These are phyloP conservation scores for Dothistroma septosporum DNA, from an alignment of 2,329 filamentous ascomycete species.

Conservation along the genomic window DNA sequence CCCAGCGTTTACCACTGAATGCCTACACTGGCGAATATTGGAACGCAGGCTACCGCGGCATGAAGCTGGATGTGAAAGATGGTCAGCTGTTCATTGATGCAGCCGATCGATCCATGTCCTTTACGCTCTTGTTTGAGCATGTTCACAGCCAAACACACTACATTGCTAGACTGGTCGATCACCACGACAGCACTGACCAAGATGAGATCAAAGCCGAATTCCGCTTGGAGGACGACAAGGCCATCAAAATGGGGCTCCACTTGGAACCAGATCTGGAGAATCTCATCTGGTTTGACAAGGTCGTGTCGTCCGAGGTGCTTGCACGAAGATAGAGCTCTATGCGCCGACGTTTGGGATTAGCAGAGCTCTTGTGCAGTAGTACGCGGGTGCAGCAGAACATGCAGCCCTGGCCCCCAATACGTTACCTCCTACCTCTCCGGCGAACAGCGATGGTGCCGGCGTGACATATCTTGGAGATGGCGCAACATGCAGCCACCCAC, in stretches of 20 bases:
- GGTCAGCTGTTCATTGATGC: constrained; percentile 33
- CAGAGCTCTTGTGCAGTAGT: not conserved
- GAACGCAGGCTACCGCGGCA: constrained; percentile 29
- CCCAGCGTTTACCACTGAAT: constrained; percentile 19
- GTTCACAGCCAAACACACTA: constrained; percentile 27
- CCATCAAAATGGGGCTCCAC: constrained; percentile 22
- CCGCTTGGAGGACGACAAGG: constrained; percentile 17
- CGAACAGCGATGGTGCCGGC: too few relatives aligned
- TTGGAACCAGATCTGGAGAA: constrained; percentile 22
- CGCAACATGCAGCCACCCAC: too few relatives aligned
- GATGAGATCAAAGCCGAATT: constrained; percentile 22
- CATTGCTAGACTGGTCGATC: constrained; percentile 25
- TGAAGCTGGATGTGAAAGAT: constrained; percentile 29
- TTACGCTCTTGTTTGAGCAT: constrained; percentile 34
- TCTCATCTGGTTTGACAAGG: constrained; percentile 33
- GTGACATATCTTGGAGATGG: too few relatives aligned
- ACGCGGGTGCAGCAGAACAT: too few relatives aligned
- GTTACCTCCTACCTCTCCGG: too few relatives aligned
- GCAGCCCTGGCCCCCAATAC: too few relatives aligned
- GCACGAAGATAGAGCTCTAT: not conserved
- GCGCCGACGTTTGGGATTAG: not conserved
- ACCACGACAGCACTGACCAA: constrained; percentile 11
- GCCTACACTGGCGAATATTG: constrained; percentile 27
- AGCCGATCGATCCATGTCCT: constrained; percentile 33
- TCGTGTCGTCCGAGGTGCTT: not conserved